A percentile compares a stretch with the other conserved stretches of the same genome.
Conservation (phyloP, 2,329 filamentous ascomycete species). For the Hypoxylon sp. region DNA sequence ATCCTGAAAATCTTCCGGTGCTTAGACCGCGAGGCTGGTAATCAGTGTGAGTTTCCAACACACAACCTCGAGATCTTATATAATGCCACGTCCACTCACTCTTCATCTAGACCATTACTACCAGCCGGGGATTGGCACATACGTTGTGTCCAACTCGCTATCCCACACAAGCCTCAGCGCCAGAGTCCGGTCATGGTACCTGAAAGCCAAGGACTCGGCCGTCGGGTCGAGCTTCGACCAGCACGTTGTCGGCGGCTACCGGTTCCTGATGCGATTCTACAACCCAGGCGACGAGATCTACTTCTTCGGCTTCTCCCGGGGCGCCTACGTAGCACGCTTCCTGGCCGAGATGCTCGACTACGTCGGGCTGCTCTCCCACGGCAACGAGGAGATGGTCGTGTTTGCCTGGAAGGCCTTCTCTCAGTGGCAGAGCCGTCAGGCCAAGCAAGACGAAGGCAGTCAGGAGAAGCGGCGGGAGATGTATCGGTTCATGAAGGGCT, state of each 20-base stretch:
- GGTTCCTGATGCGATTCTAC: constrained; percentile 79
- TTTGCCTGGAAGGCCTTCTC: constrained; percentile 87
- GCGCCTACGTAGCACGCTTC: constrained; percentile 77
- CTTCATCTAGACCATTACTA: constrained; percentile 61
- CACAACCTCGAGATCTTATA: background rate
- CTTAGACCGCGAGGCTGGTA: constrained; percentile 67
- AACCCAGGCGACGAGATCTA: constrained; percentile 70
- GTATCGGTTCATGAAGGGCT: constrained; percentile 78
- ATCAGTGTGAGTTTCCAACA: constrained; percentile 60
- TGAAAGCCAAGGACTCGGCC: constrained; percentile 80
- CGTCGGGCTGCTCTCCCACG: constrained; percentile 78
- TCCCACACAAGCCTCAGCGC: constrained; percentile 64
- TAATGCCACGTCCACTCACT: background rate
- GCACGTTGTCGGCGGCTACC: constrained; percentile 84
- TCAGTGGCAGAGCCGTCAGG: constrained; percentile 71
- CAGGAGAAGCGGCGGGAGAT: constrained; percentile 65
- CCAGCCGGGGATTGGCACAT: constrained; percentile 76
- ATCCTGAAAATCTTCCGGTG: constrained; percentile 76
- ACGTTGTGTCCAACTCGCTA: constrained; percentile 67
- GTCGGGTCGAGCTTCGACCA: constrained; percentile 82
- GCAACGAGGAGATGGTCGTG: constrained; percentile 84
- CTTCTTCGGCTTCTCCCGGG: constrained; percentile 77
- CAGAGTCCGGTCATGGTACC: constrained; percentile 70
- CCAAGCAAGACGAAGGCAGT: constrained; percentile 53
- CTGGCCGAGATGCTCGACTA: constrained; percentile 86